Percentiles rank a stretch among this genome's conserved stretches.
phyloP scores from a whole-genome alignment of 306 rosid genomes.

The Vicia sativa region DNA sequence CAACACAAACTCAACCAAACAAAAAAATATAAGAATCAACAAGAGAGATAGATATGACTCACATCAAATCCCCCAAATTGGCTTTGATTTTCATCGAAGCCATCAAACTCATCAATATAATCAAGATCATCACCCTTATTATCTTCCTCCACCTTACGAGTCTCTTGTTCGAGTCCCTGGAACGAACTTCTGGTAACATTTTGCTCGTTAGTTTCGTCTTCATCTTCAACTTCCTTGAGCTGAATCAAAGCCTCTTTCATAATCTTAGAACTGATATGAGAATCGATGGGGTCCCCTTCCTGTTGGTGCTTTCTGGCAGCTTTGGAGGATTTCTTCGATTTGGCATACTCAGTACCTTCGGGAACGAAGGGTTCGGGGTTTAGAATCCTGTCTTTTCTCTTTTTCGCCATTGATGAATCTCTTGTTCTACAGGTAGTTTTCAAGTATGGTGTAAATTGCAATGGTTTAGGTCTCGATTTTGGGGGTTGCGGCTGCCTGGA shows the following conservation, averaged over 20 bases:
- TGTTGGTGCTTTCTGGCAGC: constrained; percentile 63
- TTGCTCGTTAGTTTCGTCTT: constrained; percentile 38
- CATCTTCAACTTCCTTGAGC: constrained; percentile 65
- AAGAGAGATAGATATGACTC: constrained; percentile 15
- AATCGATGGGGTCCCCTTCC: constrained; percentile 58
- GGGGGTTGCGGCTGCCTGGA: too few relatives aligned
- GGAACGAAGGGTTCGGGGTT: constrained; percentile 80
- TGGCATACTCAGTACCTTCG: constrained; percentile 44
- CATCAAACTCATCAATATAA: constrained; percentile 62
- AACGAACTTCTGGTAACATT: constrained; percentile 34
- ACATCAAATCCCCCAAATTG: constrained; percentile 52
- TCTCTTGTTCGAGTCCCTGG: constrained; percentile 33
- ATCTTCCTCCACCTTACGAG: constrained; percentile 35
- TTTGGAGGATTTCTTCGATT: constrained; percentile 57
- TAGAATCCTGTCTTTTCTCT: constrained; percentile 70
- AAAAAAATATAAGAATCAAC: background rate
- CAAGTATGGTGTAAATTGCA: too few relatives aligned
- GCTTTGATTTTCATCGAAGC: constrained; percentile 65
- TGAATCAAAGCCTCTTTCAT: constrained; percentile 77
- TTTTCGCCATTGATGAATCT: constrained; percentile 60
- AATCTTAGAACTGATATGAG: constrained; percentile 73
- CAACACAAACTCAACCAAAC: background rate
- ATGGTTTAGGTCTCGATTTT: too few relatives aligned
- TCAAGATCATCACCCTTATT: constrained; percentile 59
- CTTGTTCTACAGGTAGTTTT: background rate